Base-by-base conservation (phyloP, 2,329 filamentous ascomycete species). In the Fusarium dimerum region DNA sequence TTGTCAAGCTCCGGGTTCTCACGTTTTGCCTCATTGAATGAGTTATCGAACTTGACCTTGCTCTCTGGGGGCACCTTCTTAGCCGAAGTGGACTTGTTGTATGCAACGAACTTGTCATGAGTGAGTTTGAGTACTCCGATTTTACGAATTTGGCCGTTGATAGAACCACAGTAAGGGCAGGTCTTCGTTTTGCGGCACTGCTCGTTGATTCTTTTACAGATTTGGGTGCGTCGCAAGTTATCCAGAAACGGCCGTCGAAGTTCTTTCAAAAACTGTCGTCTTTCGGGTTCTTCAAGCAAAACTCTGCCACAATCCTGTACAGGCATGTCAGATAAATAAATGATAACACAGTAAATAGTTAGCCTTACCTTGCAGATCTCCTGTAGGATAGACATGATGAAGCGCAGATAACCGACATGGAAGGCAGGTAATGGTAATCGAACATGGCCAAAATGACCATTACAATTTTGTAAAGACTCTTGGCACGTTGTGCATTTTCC, bases 361-460 rank as follows among this genome's bases (percentile, higher is more conserved):
- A 10, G 17, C 40, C 30, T 43, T 68, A 81, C 74, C 68, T 96
- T 99, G 85, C 94, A 99, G 60, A 99, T 95, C 66, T 94, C 89
- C 70, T 97, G 92, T 20, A 99, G 80, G 50, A 96, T 92, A 42
- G 87, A 87, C 68, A 96, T 93, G 59, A 94, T 91, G 70, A 95
- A 92, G 69, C 92, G 94, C 64, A 99, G 83, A 69, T 97, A 99
- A 38, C 94, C 94, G 60, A 97, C 92, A 69, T 99, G 94, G 68
- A 97, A 97, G 41, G 89, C 91, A 5, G 94, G 94, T 47, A 99
- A 78, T 1, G 93, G 90, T 13, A 99, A 83, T 66, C 90, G 86
- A 65, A 99, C 89, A 73, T 97, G 88, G 43, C 94, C 94, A 67
- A 97, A 99, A 72, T 99, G 94, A 12, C 94, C 94, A 63, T 91